These are phyloP conservation scores for Pholiota molesta DNA, from an alignment of 768 basidiomycete species.

Conservation along the genomic window DNA sequence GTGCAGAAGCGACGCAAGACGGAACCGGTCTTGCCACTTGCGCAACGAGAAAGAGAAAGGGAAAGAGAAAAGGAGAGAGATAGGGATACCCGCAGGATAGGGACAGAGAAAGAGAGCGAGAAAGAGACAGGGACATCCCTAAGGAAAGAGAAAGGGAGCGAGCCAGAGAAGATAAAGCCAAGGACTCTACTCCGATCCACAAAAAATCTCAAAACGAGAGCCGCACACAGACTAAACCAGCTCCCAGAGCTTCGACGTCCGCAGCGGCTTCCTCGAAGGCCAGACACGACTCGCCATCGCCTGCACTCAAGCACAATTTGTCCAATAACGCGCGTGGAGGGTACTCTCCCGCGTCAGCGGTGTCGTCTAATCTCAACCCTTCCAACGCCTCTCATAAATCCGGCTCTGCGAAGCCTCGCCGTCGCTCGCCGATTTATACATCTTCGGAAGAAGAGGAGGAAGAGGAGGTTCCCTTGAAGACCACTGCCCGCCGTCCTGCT, in stretches of 20 bases:
- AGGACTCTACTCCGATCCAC: neutral
- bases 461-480: slow-evolving; percentile 18
- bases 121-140: neutral
- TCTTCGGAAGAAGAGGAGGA: slow-evolving; percentile 67
- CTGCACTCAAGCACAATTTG: slow-evolving; percentile 19
- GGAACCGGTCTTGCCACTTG: slow-evolving; percentile 1
- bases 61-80: slow-evolving; percentile 1
- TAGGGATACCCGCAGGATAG: neutral
- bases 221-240: neutral
- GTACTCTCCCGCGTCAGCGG: slow-evolving; percentile 15
- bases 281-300: slow-evolving; percentile 33
- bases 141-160: slow-evolving; percentile 6
- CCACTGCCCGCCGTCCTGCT: neutral
- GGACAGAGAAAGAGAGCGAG: slow-evolving; percentile 6
- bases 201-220: neutral
- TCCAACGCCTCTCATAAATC: slow-evolving; percentile 22
- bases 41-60: slow-evolving; percentile 8
- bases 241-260: slow-evolving; percentile 2
- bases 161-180: slow-evolving; percentile 2
- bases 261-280: neutral
- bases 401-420: slow-evolving; percentile 41
- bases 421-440: slow-evolving; percentile 65
- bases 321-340: slow-evolving; percentile 17
- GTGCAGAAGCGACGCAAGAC: slow-evolving; percentile 11
- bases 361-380: slow-evolving; percentile 23